Evolutionary conservation across 257 asterid species (phyloP).

Genomic region (Oldenlandia corymbosa): DNA sequence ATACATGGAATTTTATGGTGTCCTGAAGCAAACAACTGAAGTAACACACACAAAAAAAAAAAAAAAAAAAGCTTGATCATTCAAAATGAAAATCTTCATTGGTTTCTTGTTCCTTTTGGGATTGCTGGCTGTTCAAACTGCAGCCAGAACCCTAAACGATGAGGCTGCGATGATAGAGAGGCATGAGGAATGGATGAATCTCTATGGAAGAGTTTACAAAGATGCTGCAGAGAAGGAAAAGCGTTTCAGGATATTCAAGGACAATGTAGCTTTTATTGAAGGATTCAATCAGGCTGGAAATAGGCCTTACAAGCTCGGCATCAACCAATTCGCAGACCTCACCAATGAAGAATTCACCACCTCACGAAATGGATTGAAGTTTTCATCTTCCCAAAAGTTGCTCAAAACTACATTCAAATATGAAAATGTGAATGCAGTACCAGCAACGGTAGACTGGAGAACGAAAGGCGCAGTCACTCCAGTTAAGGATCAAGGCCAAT

Average conservation of each 20-base stretch:
- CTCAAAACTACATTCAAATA: neutral
- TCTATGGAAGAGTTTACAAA: too few species aligned
- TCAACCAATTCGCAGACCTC: constrained; percentile 10
- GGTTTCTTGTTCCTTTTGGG: too few species aligned
- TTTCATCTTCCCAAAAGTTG: neutral
- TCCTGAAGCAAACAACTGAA: too few species aligned
- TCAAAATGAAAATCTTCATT: too few species aligned
- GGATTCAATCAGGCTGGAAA: neutral
- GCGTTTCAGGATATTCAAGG: neutral
- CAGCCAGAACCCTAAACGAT: too few species aligned
- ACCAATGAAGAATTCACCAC: constrained; percentile 12
- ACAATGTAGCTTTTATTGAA: constrained; percentile 12
- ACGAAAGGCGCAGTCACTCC: constrained; percentile 10
- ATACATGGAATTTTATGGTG: too few species aligned
- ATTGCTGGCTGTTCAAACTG: too few species aligned
- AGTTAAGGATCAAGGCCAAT: constrained; percentile 14
- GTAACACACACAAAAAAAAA: too few species aligned
- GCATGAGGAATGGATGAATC: too few species aligned
- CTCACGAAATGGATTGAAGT: neutral
- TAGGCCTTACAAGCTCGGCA: neutral
- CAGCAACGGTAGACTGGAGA: constrained; percentile 6
- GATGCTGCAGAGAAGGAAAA: neutral
- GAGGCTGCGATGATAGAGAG: too few species aligned
- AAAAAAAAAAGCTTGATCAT: too few species aligned
- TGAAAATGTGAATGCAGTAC: neutral